Conservation (phyloP, 257 asterid genomes). For the Knoxia roxburghii region DNA sequence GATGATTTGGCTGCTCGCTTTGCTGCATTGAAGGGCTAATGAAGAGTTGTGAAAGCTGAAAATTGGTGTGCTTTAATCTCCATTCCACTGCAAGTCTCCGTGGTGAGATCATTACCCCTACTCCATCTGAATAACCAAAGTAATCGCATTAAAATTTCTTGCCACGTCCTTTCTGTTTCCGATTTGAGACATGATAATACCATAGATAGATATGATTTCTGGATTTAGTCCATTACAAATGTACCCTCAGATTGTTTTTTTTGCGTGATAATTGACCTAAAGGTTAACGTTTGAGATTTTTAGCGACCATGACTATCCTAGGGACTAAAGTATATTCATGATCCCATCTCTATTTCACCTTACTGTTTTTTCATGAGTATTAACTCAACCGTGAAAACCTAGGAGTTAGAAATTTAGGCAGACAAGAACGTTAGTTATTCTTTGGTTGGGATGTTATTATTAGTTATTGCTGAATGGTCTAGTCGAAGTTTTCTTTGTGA, state of each 20-base stretch:
- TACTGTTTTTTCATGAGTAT: not conserved
- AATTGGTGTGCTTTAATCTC: not conserved
- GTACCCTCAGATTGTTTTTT: no score
- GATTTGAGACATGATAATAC: not conserved
- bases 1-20: conserved; percentile 89
- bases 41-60: not conserved
- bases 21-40: conserved; percentile 68
- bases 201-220: not conserved
- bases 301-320: not conserved
- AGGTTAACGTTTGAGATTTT: not conserved
- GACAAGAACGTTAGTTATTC: no score
- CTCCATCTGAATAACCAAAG: not conserved
- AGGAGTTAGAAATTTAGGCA: no score
- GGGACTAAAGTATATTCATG: no score
- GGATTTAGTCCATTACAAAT: not conserved
- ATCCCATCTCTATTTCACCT: not conserved
- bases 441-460: no score
- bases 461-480: not conserved
- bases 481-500: conserved; percentile 10
- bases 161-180: not conserved
- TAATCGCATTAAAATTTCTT: not conserved
- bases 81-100: not conserved
- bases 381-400: no score
- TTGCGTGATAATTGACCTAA: no score
- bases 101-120: not conserved